A percentile compares a stretch with the other conserved stretches of the same genome.
phyloP scores from a whole-genome alignment of 169 alveolate genomes.

The Plasmodium vinckei region DNA sequence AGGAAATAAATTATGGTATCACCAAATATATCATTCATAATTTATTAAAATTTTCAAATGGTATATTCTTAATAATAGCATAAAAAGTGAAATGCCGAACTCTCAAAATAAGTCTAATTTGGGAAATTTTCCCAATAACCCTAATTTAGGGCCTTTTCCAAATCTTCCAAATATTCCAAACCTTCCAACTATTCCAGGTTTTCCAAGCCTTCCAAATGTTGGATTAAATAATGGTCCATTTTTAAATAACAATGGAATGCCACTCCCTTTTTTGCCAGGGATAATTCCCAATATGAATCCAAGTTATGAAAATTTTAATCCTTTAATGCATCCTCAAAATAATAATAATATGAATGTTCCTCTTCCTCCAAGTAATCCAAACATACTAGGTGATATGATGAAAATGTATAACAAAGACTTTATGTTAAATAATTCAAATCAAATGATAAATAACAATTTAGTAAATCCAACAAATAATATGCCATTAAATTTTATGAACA shows the following conservation, averaged over 20 bases:
- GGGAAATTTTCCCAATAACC: background rate
- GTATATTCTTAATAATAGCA: too few species aligned
- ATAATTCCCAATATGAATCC: conserved; percentile 31
- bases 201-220: background rate
- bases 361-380: conserved; percentile 24
- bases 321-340: conserved; percentile 41
- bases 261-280: conserved; percentile 59
- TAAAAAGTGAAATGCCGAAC: background rate
- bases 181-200: background rate
- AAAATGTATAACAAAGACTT: conserved; percentile 59
- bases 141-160: background rate
- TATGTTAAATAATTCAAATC: conserved; percentile 15
- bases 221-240: conserved; percentile 5
- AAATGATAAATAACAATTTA: conserved; percentile 20
- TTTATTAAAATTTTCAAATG: too few species aligned
- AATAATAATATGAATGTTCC: conserved; percentile 37
- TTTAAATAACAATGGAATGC: conserved; percentile 18
- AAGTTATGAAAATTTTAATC: conserved; percentile 40
- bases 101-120: background rate
- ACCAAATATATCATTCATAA: too few species aligned
- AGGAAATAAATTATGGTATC: too few species aligned
- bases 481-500: conserved; percentile 20
- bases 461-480: conserved; percentile 10
- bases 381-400: conserved; percentile 33
- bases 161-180: background rate